Evolutionary conservation across 345 rosid genomes (phyloP).

Genomic region (Lepidium didymum): DNA sequence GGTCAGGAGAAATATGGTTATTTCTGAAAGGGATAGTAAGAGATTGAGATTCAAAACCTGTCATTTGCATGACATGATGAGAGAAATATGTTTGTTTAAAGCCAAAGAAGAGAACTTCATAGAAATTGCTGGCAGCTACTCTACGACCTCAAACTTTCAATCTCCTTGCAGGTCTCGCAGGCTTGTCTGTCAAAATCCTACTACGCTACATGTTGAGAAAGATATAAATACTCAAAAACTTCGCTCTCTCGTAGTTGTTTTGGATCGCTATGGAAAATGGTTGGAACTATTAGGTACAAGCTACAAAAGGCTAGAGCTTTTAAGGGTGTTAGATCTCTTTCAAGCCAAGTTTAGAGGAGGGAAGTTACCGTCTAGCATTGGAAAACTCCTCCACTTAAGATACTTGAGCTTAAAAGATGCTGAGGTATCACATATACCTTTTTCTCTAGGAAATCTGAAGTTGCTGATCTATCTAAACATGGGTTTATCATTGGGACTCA

Average conservation of each 20-base stretch:
- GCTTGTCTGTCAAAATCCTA: not conserved
- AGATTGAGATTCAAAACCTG: not conserved
- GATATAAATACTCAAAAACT: not conserved
- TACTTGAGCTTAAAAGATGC: not conserved
- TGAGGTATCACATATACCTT: not conserved
- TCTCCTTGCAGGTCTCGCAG: conserved; percentile 1
- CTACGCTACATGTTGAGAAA: not conserved
- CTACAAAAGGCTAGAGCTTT: conserved; percentile 5
- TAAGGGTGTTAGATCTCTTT: conserved; percentile 29
- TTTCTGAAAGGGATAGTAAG: not conserved
- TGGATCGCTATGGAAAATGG: accelerated
- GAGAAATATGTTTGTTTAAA: conserved; percentile 9
- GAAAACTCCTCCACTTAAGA: conserved; percentile 28
- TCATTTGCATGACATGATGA: conserved; percentile 22
- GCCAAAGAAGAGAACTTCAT: conserved; percentile 11
- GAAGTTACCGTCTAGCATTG: conserved; percentile 11
- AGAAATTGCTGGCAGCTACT: accelerated
- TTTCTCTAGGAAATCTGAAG: conserved; percentile 4
- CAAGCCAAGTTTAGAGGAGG: not conserved
- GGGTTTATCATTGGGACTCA: too few relatives aligned
- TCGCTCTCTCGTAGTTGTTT: not conserved
- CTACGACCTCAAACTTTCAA: not conserved
- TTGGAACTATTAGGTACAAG: not conserved
- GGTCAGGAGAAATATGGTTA: conserved; percentile 26
- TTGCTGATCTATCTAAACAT: not conserved